Percentiles rank a stretch among this genome's conserved stretches.
Conservation (phyloP, 306 rosid genomes). For the Rosa multiflora region DNA sequence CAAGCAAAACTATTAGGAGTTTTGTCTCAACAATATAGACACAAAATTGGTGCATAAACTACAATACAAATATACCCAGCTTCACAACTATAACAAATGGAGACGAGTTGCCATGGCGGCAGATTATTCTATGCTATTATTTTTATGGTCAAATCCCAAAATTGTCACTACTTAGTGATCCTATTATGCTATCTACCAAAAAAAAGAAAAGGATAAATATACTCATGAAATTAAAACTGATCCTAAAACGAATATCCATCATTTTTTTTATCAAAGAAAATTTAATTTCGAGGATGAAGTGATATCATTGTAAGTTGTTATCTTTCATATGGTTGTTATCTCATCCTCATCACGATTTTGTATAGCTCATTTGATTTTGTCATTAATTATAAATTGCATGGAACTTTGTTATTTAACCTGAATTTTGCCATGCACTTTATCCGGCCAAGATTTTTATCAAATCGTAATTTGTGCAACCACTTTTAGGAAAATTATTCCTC, state of each 20-base stretch:
- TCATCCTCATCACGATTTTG: no score
- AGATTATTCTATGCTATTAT: background rate
- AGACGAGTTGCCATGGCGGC: conserved; percentile 8
- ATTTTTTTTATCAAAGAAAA: background rate
- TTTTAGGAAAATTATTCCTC: no score
- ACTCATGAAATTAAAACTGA: background rate
- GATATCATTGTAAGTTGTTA: no score
- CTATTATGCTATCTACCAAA: background rate
- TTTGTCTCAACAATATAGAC: conserved; percentile 18
- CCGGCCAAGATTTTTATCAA: no score
- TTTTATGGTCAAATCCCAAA: background rate
- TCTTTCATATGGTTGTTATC: no score
- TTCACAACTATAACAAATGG: background rate
- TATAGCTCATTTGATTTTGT: no score
- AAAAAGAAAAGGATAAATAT: background rate
- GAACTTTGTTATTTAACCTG: no score
- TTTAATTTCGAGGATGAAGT: no score
- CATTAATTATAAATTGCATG: no score
- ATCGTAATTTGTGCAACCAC: no score
- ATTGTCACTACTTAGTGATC: background rate
- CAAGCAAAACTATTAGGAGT: background rate
- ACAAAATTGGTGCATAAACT: background rate
- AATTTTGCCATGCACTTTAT: no score
- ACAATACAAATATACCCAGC: background rate
- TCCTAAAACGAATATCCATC: background rate